Base-by-base conservation (phyloP, 768 basidiomycete genomes). In the Panellus pusillus region DNA sequence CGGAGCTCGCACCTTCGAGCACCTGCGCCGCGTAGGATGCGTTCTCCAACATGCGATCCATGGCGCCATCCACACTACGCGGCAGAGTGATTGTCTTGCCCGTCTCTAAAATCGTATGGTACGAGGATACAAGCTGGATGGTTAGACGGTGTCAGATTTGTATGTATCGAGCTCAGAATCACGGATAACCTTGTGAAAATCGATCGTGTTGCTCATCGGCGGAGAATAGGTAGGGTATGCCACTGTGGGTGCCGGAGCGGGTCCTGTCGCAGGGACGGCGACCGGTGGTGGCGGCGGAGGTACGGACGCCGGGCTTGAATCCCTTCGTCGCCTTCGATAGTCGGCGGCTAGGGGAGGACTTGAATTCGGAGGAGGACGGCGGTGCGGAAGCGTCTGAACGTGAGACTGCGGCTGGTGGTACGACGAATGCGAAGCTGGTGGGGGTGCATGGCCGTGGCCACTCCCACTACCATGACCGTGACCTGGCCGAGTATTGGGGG, bases 21-120 rank as follows among this genome's bases (percentile, higher is more conserved):
- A 54, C 47, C 44, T 56, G 59, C 15, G 59, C 59, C 18, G 52
- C 59, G 31, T 61, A 47, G 37, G 50, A 61, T 35, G 59, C 59
- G 28, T 51, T 52, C 32, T 57, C 52, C 44, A 61, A 44, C 59
- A 61, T 61, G 17, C 54, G 55, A 31, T 61, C 52, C 43, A 61
- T 31, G 1, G 55, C 35, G 18, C 45, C 46, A 18, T 44, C 37
- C 1, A 44, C 12, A 3, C 35, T 20, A 7, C 55, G 55, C 17
- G 55, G 50, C 29, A 32, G 39, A 14, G 41, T 9, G 9, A 49
- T 32, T 37, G 59, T 44, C 52, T 54, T 57, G 2, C 51, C 56
- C n/a, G 47, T 47, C 20, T 61, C 55, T 18, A 61, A 27, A 40
- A 61, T 61, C 44, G 44, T 47, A n/a, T 41, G 48, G 15, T 61